Base-by-base conservation (phyloP, 2,329 filamentous ascomycete species). In the Arthrobotrys conoides region DNA sequence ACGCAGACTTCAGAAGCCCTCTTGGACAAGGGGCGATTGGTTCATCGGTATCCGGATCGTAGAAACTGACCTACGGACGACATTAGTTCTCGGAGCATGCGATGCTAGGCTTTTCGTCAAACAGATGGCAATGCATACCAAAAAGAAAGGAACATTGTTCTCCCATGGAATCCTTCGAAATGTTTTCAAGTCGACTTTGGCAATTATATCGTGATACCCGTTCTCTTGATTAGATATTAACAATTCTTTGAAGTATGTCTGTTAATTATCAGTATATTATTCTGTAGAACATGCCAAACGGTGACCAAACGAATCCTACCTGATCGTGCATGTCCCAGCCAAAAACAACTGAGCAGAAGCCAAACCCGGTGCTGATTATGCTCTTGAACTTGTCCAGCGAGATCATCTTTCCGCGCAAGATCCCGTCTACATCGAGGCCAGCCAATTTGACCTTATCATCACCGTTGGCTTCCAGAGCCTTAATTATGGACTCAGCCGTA, bases 301-400 rank as follows among this genome's bases (percentile, higher is more conserved):
- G 27, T 0, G 5, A 4, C 57, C 0, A 22, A n/a, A n/a, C 5
- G 8, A 8, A 5, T 51, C 41, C 6, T 77, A 79, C 76, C 22
- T 90, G 88, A 83, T 97, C 94, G 85, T 97, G 94, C 93, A 97
- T 97, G 85, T 97, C 94, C 94, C 94, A 97, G 84, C 94, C 94
- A 83, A 97, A 97, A 81, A 97, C 90, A 81, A 97, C 93, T 20
- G 92, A 96, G 87, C 94, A 97, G 87, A 97, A 97, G 68, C 94
- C 94, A 82, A 97, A 97, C 65, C 94, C 94, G 53, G 90, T 88
- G 49, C 89, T 85, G n/a, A 91, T 91, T 67, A 97, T 89, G 33
- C 92, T 93, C 44, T 97, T 87, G 85, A 97, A 97, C 86, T 97
- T 97, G 84, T 91, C 92, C 88, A 97, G 97, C 82, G 93, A 93